Percentiles rank a stretch among this genome's conserved stretches.
Conservation (phyloP, 2,329 filamentous ascomycete species). For the Verticillium isaacii region DNA sequence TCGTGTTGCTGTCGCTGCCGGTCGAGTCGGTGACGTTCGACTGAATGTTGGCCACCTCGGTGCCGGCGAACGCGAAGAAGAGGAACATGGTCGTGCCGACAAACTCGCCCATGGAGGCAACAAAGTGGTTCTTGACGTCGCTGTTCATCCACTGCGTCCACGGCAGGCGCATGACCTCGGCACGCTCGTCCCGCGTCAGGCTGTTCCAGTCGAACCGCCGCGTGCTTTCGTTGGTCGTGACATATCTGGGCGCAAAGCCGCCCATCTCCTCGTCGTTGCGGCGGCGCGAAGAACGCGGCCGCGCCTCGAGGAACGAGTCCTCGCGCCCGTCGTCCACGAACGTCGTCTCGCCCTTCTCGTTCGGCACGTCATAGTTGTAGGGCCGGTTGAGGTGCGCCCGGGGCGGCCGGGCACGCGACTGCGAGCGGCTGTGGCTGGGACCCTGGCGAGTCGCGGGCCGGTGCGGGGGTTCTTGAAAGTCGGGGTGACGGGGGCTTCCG, state of each 20-base stretch:
- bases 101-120: slow-evolving; percentile 32
- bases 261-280: slow-evolving; percentile 8
- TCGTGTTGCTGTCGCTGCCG: slow-evolving; percentile 24
- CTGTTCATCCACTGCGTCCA: slow-evolving; percentile 43
- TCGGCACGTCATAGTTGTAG: slow-evolving; percentile 8
- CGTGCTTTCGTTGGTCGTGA: slow-evolving; percentile 6
- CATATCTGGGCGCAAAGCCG: neutral
- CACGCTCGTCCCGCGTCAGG: slow-evolving; percentile 32
- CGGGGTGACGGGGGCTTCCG: slow-evolving; percentile 3
- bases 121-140: slow-evolving; percentile 37
- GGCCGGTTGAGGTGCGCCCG: slow-evolving; percentile 12
- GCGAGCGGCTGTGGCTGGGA: slow-evolving; percentile 6
- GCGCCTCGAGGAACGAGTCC: slow-evolving; percentile 6
- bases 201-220: slow-evolving; percentile 30
- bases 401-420: slow-evolving; percentile 5
- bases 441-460: neutral
- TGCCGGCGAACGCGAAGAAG: slow-evolving; percentile 37
- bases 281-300: slow-evolving; percentile 7
- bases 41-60: slow-evolving; percentile 33
- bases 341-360: slow-evolving; percentile 4
- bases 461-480: slow-evolving; percentile 1
- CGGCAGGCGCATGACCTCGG: slow-evolving; percentile 37
- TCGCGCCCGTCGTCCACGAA: slow-evolving; percentile 9
- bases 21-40: slow-evolving; percentile 19
- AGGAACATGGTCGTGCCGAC: slow-evolving; percentile 38